Evolutionary conservation across 371 early-diverging fungal genomes (phyloP).

Genomic region (Saksenaea vasiformis): DNA sequence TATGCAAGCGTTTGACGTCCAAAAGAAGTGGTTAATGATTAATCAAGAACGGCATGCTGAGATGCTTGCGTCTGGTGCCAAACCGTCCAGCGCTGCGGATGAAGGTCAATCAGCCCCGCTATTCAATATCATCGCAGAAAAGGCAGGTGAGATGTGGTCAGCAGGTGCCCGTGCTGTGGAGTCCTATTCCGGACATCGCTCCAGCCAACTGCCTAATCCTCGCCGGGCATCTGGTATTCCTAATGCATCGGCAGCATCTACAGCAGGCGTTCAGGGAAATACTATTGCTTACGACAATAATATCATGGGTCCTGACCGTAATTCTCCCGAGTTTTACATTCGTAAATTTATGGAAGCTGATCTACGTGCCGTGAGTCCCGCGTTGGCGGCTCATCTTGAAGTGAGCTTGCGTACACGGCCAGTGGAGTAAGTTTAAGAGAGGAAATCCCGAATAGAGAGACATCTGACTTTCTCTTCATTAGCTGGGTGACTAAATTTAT

Average conservation of each 20-base stretch:
- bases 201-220: constrained; percentile 12
- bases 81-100: constrained; percentile 9
- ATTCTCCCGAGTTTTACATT: constrained; percentile 48
- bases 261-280: constrained; percentile 2
- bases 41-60: constrained; percentile 52
- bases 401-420: constrained; percentile 48
- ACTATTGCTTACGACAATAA: constrained; percentile 18
- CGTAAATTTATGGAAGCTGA: constrained; percentile 43
- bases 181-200: constrained; percentile 22
- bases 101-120: constrained; percentile 33
- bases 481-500: constrained; percentile 61
- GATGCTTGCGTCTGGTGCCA: constrained; percentile 24
- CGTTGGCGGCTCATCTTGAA: constrained; percentile 42
- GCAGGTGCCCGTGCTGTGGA: constrained; percentile 46
- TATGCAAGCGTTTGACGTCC: constrained; percentile 40
- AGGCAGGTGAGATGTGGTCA: constrained; percentile 49
- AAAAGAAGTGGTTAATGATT: constrained; percentile 55
- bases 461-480: neutral
- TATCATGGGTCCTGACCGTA: constrained; percentile 18
- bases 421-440: constrained; percentile 30
- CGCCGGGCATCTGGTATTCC: constrained; percentile 5
- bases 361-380: constrained; percentile 38
- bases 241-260: neutral
- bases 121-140: constrained; percentile 41
- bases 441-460: neutral